Base-by-base conservation (phyloP, 768 basidiomycete species). In the Tylopilus intermedius region DNA sequence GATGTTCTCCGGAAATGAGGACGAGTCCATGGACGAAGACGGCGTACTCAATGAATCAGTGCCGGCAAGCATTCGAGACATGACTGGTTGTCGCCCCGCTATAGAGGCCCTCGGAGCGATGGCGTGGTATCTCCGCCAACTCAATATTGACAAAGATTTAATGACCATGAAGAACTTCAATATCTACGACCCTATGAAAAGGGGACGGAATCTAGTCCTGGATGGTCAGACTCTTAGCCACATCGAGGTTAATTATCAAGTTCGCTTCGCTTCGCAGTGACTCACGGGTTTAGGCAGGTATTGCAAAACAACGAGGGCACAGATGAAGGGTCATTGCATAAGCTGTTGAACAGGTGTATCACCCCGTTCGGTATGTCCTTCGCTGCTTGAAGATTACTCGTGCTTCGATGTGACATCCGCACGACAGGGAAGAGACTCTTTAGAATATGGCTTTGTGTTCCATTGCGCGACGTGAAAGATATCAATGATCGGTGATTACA, bases 131-230 rank as follows among this genome's bases (percentile, higher is more conserved):
- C 80, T 98, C 13, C 84, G 88, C 35, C 90, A 91, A 55, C 79
- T 99, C 38, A 98, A 98, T 64, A 92, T 98, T 57, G 95, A 94
- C 72, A 89, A 91, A 65, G 94, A 97, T 58, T 83, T 99, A 50
- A 69, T 99, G 62, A 90, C 85, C 50, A 94, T 96, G 87, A 88
- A 84, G 72, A 98, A 98, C 66, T 99, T 99, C 78, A 94, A 97
- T 60, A 77, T 96, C 37, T 96, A 95, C 64, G 93, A 97, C 68
- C 96, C 96, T 0, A 92, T 97, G 82, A 86, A 88, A 66, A 79
- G 79, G 55, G 94, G 93, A n/a, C 78, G 85, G 64, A 89, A 84
- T 26, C 71, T 98, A 50, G 79, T 90, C 0, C 76, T 99, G 40
- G 94, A 99, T 68, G 96, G 96, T 3, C 94, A 97, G 67, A 94